phyloP scores from a whole-genome alignment of 1,284 basidiomycete species.

The Singerocomus rubriflavus region DNA sequence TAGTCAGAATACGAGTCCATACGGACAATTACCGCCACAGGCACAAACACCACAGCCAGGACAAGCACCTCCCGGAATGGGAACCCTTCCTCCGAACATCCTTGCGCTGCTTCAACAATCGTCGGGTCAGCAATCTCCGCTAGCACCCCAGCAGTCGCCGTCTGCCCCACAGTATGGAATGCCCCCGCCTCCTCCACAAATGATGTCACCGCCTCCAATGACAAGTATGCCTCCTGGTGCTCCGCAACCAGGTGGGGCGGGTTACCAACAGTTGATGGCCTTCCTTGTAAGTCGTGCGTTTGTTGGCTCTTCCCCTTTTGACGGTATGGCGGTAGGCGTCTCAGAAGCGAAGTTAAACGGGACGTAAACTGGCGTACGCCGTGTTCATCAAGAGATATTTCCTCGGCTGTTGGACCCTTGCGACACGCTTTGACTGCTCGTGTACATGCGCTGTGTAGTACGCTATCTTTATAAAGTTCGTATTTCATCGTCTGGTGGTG shows the following conservation, averaged over 20 bases:
- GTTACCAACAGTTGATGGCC: slow-evolving; percentile 56
- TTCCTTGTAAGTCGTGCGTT: slow-evolving; percentile 43
- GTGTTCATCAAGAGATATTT: background rate
- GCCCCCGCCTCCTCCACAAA: slow-evolving; percentile 34
- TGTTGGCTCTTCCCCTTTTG: background rate
- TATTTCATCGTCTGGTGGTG: slow-evolving; percentile 6
- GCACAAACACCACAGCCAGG: slow-evolving; percentile 37
- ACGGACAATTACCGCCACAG: slow-evolving; percentile 38
- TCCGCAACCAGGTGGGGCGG: slow-evolving; percentile 36
- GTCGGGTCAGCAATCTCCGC: slow-evolving; percentile 35
- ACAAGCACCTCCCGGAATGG: slow-evolving; percentile 36
- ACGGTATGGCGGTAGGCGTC: slow-evolving; percentile 15
- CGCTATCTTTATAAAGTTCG: slow-evolving; percentile 29
- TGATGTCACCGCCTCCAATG: slow-evolving; percentile 41
- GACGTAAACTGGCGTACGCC: background rate
- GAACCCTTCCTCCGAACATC: slow-evolving; percentile 58
- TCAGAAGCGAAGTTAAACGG: slow-evolving; percentile 25
- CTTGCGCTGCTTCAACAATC: slow-evolving; percentile 56
- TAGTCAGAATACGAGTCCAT: slow-evolving; percentile 30
- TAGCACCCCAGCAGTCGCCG: slow-evolving; percentile 34
- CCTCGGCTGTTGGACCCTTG: background rate
- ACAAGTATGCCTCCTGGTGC: slow-evolving; percentile 36
- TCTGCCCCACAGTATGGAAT: slow-evolving; percentile 40
- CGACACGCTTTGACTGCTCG: background rate
- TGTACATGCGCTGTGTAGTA: slow-evolving; percentile 17